Evolutionary conservation across 768 basidiomycete genomes (phyloP).

Genomic region (Gymnopilus junonius): DNA sequence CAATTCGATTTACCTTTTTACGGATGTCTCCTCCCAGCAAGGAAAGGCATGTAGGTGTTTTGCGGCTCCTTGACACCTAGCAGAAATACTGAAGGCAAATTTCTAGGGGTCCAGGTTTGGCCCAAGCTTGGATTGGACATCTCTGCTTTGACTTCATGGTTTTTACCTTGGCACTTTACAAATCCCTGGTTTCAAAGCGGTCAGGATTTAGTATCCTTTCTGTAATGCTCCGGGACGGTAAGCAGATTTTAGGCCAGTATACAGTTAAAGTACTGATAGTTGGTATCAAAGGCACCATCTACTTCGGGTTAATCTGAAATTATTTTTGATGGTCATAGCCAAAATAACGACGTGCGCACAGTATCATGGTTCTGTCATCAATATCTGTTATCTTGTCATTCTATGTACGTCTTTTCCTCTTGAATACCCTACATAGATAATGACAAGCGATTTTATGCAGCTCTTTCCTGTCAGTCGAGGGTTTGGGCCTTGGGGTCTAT

Average conservation of each 20-base stretch:
- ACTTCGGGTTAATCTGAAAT: constrained; percentile 1
- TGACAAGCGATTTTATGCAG: not conserved
- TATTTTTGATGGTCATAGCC: not conserved
- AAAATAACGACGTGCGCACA: no score
- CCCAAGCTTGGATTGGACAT: not conserved
- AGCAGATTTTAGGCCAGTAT: no score
- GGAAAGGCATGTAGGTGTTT: not conserved
- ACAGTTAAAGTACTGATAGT: not conserved
- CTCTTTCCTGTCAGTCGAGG: not conserved
- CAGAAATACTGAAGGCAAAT: not conserved
- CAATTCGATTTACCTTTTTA: no score
- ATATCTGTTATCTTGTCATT: constrained; percentile 2
- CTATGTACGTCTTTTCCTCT: not conserved
- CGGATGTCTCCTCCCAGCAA: no score
- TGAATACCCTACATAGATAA: not conserved
- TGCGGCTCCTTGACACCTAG: not conserved
- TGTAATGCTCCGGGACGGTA: constrained; percentile 2
- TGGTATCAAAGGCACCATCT: not conserved
- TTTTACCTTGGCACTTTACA: not conserved
- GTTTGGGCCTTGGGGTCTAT: not conserved
- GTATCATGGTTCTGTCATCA: not conserved
- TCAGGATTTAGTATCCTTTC: not conserved
- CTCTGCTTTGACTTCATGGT: not conserved
- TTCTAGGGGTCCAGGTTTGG: not conserved
- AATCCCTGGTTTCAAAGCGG: not conserved